phyloP scores from a whole-genome alignment of 148 eudicot species.

The Amaranthus cruentus region DNA sequence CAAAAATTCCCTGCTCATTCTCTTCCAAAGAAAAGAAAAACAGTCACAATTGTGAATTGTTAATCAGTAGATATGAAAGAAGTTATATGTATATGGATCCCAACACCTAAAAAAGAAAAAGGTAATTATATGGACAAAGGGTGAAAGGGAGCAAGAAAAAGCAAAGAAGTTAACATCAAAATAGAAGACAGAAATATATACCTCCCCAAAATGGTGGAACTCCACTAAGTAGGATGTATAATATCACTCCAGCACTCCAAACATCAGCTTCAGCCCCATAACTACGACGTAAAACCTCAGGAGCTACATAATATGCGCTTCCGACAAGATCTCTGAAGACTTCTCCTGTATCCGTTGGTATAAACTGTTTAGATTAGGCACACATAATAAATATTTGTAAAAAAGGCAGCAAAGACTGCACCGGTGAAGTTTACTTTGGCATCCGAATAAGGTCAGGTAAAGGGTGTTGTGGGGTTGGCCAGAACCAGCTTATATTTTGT shows the following conservation, averaged over 20 bases:
- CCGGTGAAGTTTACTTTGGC: no score
- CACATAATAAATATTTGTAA: background rate
- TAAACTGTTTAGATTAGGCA: slow-evolving; percentile 2
- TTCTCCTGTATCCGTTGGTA: slow-evolving; percentile 54
- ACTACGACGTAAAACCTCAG: slow-evolving; percentile 81
- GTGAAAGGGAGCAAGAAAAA: background rate
- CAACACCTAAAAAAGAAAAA: background rate
- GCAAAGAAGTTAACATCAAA: background rate
- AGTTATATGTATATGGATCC: background rate
- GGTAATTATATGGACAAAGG: background rate
- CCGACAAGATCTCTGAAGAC: slow-evolving; percentile 89
- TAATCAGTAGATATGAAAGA: background rate
- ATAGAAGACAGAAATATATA: slow-evolving; percentile 19
- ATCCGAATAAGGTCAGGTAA: no score
- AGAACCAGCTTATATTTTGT: no score
- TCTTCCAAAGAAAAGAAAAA: slow-evolving; percentile 44
- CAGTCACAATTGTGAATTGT: slow-evolving; percentile 13
- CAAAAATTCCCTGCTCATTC: slow-evolving; percentile 88
- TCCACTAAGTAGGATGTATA: slow-evolving; percentile 89
- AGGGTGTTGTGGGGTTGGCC: no score
- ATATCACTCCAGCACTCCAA: slow-evolving; percentile 97
- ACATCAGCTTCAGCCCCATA: slow-evolving; percentile 93
- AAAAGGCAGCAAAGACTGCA: background rate
- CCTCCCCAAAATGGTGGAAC: slow-evolving; percentile 99
- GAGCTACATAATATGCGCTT: slow-evolving; percentile 98